Evolutionary conservation across 2,329 filamentous ascomycete species (phyloP), one percentile per base, ranked within the genome.

Genomic region (Paracoccidioides brasiliensis): DNA sequence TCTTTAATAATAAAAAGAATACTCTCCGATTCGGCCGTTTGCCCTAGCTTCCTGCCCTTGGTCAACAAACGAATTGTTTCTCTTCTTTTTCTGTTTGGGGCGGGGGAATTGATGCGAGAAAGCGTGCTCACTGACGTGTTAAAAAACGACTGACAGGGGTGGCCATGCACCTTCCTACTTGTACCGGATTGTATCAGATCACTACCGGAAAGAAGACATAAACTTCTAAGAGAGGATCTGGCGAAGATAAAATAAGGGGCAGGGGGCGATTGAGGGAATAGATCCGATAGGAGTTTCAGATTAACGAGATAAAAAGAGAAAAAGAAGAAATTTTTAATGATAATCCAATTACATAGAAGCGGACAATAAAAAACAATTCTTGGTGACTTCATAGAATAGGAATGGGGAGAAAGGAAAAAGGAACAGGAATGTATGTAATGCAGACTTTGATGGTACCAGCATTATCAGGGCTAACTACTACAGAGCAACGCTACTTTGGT

Each of bases 121-220:
- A 15, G 28, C 9, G 48, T 40, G 9, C 33, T 64, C 57, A 60
- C 62, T 61, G 43, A 57, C 53, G 52, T 41, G 33, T 53, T 54
- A 38, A 15, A 15, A 46, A 55, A 53, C 30, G 7, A 22, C 5
- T 44, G 42, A 22, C 59, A 81, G 78, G 61, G 81, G 82, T 50
- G 81, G 79, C 10, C 79, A 82, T 69, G 80, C 81, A 15, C 81
- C 81, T 42, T 81, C 79, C 55, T 84, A 81, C 67, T 72, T 85
- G 15, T 84, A 84, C 66, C 73, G 80, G 54, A 82, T 84, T 57
- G 80, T 85, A 37, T 78, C 79, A 35, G 82, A 85, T 62, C 82
- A 85, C 67, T 85, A 85, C 66, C 75, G 79, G 30, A 74, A 75
- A 54, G 81, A 84, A 64, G 82, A 85, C 66, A 77, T 82, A 56